Evolutionary conservation across 306 rosid genomes (phyloP).

Genomic region (Cicer pinnatifidum): DNA sequence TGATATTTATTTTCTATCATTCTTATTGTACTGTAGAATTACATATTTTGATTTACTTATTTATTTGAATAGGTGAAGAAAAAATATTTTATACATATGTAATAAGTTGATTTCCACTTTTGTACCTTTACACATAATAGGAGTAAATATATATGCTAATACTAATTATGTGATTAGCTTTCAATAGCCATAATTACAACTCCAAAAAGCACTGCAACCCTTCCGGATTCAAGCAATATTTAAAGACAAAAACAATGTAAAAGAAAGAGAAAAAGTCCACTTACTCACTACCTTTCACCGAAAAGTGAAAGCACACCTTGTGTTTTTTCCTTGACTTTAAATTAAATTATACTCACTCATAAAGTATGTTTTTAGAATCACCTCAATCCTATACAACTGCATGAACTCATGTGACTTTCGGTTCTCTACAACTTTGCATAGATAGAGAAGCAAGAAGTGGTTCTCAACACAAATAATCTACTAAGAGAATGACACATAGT

Average conservation of each 20-base stretch:
- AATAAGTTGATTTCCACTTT: slow-evolving; percentile 45
- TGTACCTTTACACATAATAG: slow-evolving; percentile 58
- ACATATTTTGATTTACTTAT: no score
- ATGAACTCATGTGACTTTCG: slow-evolving; percentile 67
- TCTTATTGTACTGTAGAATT: no score
- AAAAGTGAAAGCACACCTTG: slow-evolving; percentile 67
- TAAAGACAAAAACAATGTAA: slow-evolving; percentile 47
- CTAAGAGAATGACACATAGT: slow-evolving; percentile 40
- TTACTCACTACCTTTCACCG: slow-evolving; percentile 77
- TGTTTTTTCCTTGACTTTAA: slow-evolving; percentile 67
- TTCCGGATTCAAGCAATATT: slow-evolving; percentile 69
- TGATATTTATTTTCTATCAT: no score
- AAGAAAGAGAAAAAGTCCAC: slow-evolving; percentile 45
- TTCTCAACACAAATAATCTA: slow-evolving; percentile 49
- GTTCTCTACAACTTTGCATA: slow-evolving; percentile 48
- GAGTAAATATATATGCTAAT: slow-evolving; percentile 57
- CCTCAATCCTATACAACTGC: slow-evolving; percentile 52
- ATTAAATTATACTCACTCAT: slow-evolving; percentile 59
- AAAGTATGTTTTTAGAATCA: slow-evolving; percentile 57
- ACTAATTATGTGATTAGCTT: slow-evolving; percentile 53
- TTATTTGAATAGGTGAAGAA: no score
- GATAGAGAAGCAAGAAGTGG: slow-evolving; percentile 46
- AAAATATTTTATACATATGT: no score
- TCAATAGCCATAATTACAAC: slow-evolving; percentile 68
- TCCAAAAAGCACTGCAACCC: slow-evolving; percentile 73